These are phyloP conservation scores for Saitozyma sp. DNA, from an alignment of 768 basidiomycete genomes.

Conservation along the genomic window DNA sequence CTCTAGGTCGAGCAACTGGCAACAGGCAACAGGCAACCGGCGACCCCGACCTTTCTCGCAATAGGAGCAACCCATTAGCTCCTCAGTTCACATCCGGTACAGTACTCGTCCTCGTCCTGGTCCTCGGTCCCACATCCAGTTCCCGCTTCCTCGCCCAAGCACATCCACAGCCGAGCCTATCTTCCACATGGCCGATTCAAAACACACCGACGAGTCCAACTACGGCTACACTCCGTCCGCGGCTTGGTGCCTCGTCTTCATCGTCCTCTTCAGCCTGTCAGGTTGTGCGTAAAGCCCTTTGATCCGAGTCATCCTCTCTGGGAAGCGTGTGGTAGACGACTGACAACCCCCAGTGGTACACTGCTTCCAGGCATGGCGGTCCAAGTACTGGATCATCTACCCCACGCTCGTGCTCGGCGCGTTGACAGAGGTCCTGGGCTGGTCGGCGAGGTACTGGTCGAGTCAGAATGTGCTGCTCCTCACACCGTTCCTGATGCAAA, in stretches of 20 bases:
- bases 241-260: constrained; percentile 39
- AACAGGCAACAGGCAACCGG: too few relatives aligned
- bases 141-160: too few relatives aligned
- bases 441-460: constrained; percentile 45
- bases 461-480: constrained; percentile 34
- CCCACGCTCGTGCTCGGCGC: constrained; percentile 47
- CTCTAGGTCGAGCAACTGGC: too few relatives aligned
- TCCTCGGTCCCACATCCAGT: too few relatives aligned
- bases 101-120: too few relatives aligned
- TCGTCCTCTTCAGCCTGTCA: constrained; percentile 45
- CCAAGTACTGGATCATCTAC: constrained; percentile 48
- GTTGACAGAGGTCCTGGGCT: constrained; percentile 41
- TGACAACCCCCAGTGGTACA: constrained; percentile 11
- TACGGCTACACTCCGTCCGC: constrained; percentile 43
- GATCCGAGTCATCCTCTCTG: not conserved
- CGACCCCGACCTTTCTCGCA: too few relatives aligned
- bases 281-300: constrained; percentile 19
- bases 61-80: too few relatives aligned
- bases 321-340: not conserved
- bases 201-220: not conserved
- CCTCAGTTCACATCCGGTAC: too few relatives aligned
- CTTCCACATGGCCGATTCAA: too few relatives aligned
- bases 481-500: constrained; percentile 48
- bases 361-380: constrained; percentile 28
- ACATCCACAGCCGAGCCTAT: too few relatives aligned